phyloP scores from a whole-genome alignment of 352 stramenopile genomes.

The Thalassiosira oceanica region DNA sequence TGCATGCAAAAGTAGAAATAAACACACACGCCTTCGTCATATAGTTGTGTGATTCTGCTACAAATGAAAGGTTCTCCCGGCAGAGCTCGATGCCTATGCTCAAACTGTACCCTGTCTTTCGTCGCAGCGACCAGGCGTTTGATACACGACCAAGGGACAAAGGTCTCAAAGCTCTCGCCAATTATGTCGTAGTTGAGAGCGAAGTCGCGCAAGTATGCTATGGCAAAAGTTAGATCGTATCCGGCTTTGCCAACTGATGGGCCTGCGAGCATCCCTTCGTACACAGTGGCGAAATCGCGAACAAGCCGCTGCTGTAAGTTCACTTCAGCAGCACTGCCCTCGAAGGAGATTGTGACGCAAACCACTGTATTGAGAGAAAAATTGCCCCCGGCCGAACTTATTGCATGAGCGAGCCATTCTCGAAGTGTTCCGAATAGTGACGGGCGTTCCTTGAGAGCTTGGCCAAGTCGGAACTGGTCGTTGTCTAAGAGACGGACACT shows the following conservation, averaged over 20 bases:
- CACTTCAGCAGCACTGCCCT: constrained; percentile 76
- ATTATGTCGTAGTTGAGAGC: constrained; percentile 90
- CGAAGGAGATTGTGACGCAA: constrained; percentile 86
- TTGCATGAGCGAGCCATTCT: constrained; percentile 22
- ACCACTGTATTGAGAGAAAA: constrained; percentile 85
- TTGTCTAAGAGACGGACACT: constrained; percentile 92
- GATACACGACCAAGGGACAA: constrained; percentile 79
- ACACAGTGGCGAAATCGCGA: constrained; percentile 78
- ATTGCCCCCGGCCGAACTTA: constrained; percentile 31
- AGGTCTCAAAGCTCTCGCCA: constrained; percentile 79
- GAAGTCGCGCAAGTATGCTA: constrained; percentile 92
- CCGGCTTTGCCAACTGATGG: constrained; percentile 86
- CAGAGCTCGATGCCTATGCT: constrained; percentile 70
- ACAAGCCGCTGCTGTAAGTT: constrained; percentile 64
- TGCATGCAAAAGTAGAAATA: constrained; percentile 97
- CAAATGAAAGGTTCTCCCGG: constrained; percentile 86
- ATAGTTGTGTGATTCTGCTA: constrained; percentile 92
- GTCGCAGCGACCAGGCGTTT: constrained; percentile 51
- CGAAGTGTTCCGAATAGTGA: constrained; percentile 37
- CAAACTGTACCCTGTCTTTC: constrained; percentile 62
- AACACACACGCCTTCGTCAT: constrained; percentile 90
- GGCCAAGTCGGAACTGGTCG: constrained; percentile 91
- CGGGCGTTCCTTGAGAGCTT: constrained; percentile 83
- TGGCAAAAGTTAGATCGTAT: constrained; percentile 93
- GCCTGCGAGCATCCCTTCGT: constrained; percentile 85